Conservation (phyloP, 768 basidiomycete genomes). For the Mycena capillaripes region DNA sequence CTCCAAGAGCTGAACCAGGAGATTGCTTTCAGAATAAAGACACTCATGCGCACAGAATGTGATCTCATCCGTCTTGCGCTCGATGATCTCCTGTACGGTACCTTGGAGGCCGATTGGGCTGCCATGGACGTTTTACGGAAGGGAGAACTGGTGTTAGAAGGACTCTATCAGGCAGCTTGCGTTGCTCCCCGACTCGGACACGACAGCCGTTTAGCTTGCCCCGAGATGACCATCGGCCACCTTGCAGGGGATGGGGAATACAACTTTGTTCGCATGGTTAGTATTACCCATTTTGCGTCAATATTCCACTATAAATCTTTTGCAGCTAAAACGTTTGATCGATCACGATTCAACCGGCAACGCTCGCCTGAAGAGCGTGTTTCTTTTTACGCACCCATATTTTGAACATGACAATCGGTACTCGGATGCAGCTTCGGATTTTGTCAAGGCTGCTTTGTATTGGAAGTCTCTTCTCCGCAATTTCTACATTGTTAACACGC, state of each 20-base stretch:
- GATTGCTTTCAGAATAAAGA: not conserved
- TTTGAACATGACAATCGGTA: not conserved
- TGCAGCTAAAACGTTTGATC: not conserved
- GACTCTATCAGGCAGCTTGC: slow-evolving; percentile 21
- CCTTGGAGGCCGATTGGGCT: not conserved
- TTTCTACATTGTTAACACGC: not conserved
- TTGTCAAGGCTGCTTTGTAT: not conserved
- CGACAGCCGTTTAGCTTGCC: slow-evolving; percentile 17
- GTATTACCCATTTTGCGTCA: not conserved
- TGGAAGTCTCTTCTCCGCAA: not conserved
- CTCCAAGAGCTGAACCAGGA: not conserved
- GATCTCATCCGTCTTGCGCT: not conserved
- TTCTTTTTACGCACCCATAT: slow-evolving; percentile 11
- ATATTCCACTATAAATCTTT: not conserved
- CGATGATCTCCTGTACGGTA: not conserved
- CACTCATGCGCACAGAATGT: not conserved
- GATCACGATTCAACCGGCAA: slow-evolving; percentile 21
- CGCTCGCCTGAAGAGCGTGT: slow-evolving; percentile 3
- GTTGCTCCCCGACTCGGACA: not conserved
- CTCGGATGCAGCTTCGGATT: not conserved
- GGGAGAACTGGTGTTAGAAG: not conserved
- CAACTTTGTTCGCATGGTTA: slow-evolving; percentile 19
- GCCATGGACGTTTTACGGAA: not conserved
- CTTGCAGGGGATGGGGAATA: slow-evolving; percentile 25
- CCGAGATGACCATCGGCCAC: slow-evolving; percentile 20